These are phyloP conservation scores for Pseudonitzschia multiseries DNA, from an alignment of 108 stramenopile genomes.

Conservation along the genomic window DNA sequence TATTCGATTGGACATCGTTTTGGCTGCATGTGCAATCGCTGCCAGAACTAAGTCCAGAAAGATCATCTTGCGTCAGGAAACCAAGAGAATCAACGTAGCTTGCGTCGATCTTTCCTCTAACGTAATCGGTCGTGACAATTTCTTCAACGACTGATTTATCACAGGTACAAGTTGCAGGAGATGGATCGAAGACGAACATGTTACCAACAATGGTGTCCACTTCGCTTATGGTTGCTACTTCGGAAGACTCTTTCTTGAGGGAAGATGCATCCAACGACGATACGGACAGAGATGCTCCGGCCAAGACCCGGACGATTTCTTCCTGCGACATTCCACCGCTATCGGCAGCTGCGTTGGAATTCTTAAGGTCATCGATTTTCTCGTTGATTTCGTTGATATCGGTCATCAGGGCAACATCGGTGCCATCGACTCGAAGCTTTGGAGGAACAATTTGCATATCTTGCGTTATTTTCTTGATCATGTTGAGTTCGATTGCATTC, in stretches of 20 bases:
- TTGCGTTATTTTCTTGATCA: neutral
- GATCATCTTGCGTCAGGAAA: neutral
- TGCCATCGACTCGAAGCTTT: neutral
- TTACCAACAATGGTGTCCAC: neutral
- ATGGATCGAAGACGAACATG: neutral
- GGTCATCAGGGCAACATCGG: neutral
- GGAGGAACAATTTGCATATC: neutral
- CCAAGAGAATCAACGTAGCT: neutral
- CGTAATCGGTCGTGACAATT: neutral
- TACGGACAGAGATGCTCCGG: neutral
- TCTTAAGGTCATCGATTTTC: neutral
- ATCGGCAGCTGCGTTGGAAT: neutral
- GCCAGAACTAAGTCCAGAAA: neutral
- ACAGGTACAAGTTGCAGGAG: neutral
- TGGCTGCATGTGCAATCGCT: neutral
- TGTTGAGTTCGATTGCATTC: neutral
- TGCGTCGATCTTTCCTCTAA: neutral
- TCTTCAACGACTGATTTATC: neutral
- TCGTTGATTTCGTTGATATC: neutral
- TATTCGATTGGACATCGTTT: neutral
- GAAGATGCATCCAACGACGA: constrained; percentile 4
- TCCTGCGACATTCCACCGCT: neutral
- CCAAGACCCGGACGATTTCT: neutral
- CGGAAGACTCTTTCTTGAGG: neutral
- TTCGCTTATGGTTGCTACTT: neutral